Evolutionary conservation across 2,329 filamentous ascomycete genomes (phyloP).

Genomic region (Diaporthe sp.): DNA sequence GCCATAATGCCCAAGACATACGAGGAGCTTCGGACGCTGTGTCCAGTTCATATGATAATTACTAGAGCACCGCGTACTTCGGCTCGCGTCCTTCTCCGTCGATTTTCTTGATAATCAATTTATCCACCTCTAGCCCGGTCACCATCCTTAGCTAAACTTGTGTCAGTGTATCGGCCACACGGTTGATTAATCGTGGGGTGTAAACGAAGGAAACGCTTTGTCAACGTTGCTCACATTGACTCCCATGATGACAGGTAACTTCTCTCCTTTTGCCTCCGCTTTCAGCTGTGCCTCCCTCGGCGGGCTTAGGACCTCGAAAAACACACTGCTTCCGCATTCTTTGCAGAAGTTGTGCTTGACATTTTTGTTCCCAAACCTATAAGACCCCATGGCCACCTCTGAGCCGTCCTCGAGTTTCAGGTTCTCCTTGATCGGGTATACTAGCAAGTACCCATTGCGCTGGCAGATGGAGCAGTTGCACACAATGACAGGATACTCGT

Average conservation of each 20-base stretch:
- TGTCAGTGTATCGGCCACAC: not conserved
- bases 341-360: constrained; percentile 37
- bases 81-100: not conserved
- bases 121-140: constrained; percentile 10
- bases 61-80: not conserved
- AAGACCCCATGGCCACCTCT: constrained; percentile 10
- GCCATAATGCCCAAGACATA: accelerated
- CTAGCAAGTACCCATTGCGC: constrained; percentile 37
- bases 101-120: constrained; percentile 21
- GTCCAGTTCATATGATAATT: not conserved
- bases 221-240: constrained; percentile 17
- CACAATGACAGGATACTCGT: constrained; percentile 14
- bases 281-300: not conserved
- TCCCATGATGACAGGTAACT: constrained; percentile 22
- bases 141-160: constrained; percentile 18
- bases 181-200: not conserved
- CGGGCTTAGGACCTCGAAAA: constrained; percentile 19
- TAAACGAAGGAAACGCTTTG: too few relatives aligned
- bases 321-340: constrained; percentile 34
- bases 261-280: not conserved
- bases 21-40: too few relatives aligned
- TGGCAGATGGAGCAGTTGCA: constrained; percentile 39
- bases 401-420: not conserved
- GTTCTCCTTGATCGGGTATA: constrained; percentile 34
- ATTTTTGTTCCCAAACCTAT: constrained; percentile 22